Evolutionary conservation across 352 stramenopile species (phyloP).

Genomic region (Phytophthora kernoviae): DNA sequence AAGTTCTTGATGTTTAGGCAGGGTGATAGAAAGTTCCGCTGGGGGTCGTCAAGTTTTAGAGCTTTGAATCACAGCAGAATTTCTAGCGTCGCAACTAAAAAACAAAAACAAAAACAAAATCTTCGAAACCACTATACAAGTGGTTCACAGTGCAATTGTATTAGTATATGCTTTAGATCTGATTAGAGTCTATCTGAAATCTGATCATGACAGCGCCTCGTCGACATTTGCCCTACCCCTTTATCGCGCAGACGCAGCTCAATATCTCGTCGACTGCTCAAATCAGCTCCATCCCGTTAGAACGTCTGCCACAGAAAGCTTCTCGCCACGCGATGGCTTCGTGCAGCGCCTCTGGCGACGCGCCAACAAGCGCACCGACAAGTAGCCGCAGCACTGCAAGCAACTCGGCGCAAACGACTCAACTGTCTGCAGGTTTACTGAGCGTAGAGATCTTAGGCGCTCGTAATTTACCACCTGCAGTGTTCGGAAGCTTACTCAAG

Average conservation of each 20-base stretch:
- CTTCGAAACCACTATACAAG: no score
- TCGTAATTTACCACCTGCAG: constrained; percentile 61
- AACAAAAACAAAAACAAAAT: no score
- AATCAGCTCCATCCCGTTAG: background rate
- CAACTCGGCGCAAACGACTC: constrained; percentile 1
- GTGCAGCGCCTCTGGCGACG: constrained; percentile 21
- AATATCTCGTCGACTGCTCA: background rate
- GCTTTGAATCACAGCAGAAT: no score
- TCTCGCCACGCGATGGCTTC: constrained; percentile 39
- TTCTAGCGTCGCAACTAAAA: no score
- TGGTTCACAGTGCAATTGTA: no score
- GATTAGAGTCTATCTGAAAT: no score
- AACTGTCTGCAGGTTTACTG: constrained; percentile 44
- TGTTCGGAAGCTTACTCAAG: constrained; percentile 67
- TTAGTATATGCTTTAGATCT: background rate
- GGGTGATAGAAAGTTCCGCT: background rate
- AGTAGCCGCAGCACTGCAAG: constrained; percentile 9
- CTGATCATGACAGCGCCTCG: no score
- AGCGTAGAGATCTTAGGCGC: constrained; percentile 62
- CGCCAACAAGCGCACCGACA: constrained; percentile 7
- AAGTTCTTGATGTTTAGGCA: no score
- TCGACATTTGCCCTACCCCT: no score
- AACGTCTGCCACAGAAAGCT: background rate
- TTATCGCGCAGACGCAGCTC: constrained; percentile 1
- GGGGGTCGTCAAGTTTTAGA: background rate